Conservation (phyloP, 257 asterid genomes). For the Nicotiana paniculata region DNA sequence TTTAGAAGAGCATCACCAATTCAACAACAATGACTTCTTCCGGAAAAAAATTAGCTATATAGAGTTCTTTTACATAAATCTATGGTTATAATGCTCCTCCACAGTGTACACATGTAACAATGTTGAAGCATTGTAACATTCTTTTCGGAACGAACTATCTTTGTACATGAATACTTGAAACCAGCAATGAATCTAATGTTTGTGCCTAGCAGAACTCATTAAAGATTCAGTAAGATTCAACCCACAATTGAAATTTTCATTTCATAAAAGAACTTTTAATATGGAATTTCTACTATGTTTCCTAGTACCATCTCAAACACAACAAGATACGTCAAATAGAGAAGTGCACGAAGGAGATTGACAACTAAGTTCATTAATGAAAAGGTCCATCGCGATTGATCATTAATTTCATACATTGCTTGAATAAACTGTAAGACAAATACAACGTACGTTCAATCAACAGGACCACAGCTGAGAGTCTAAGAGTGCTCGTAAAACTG, state of each 20-base stretch:
- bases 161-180: conserved; percentile 6
- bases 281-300: not conserved
- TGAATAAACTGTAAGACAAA: not conserved
- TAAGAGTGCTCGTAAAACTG: conserved; percentile 9
- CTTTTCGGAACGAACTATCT: conserved; percentile 1
- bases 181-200: not conserved
- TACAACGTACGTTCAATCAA: conserved; percentile 13
- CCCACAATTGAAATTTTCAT: not conserved
- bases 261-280: not conserved
- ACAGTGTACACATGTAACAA: conserved; percentile 1
- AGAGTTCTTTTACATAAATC: conserved; percentile 5
- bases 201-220: not conserved
- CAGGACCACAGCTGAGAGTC: conserved; percentile 10
- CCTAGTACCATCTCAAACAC: not conserved
- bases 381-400: not conserved
- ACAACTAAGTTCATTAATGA: not conserved
- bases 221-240: not conserved
- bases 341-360: not conserved
- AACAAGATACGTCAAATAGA: not conserved
- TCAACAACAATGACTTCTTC: conserved; percentile 23
- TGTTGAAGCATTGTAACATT: conserved; percentile 2
- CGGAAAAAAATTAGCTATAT: conserved; percentile 6
- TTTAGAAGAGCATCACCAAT: conserved; percentile 41
- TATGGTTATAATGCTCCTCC: conserved; percentile 1
- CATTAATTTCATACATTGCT: not conserved